Conservation (phyloP, 495 filamentous ascomycete genomes). For the Penicillium robsamsonii region DNA sequence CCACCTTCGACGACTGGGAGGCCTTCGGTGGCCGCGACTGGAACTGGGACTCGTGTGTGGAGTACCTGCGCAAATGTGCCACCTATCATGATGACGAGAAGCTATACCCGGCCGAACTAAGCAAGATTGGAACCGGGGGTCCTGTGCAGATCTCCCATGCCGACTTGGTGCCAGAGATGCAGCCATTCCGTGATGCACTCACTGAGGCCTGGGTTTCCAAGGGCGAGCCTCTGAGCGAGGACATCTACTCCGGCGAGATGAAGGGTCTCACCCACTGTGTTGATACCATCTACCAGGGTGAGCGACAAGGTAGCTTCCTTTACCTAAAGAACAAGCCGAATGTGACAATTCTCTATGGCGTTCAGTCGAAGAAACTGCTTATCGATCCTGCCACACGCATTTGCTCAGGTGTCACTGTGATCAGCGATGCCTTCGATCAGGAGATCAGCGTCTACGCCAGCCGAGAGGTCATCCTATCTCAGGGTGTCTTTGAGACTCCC, state of each 20-base stretch:
- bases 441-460: slow-evolving; percentile 36
- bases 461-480: slow-evolving; percentile 46
- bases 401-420: slow-evolving; percentile 46
- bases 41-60: slow-evolving; percentile 52
- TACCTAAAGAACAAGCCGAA: slow-evolving; percentile 57
- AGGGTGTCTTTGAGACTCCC: slow-evolving; percentile 46
- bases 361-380: slow-evolving; percentile 53
- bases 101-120: slow-evolving; percentile 36
- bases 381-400: slow-evolving; percentile 44
- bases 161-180: slow-evolving; percentile 52
- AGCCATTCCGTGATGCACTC: slow-evolving; percentile 55
- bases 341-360: slow-evolving; percentile 48
- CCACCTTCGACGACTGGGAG: slow-evolving; percentile 59
- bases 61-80: slow-evolving; percentile 55
- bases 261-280: slow-evolving; percentile 54
- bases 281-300: slow-evolving; percentile 57
- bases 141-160: slow-evolving; percentile 57
- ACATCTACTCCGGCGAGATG: slow-evolving; percentile 58
- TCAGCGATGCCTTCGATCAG: slow-evolving; percentile 31
- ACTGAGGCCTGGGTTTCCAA: slow-evolving; percentile 56
- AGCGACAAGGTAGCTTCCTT: slow-evolving; percentile 51
- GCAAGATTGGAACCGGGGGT: slow-evolving; percentile 48
- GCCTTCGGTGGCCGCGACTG: slow-evolving; percentile 54
- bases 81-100: slow-evolving; percentile 56
- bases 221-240: slow-evolving; percentile 49